Evolutionary conservation across 148 eudicot genomes (phyloP), one percentile per base, ranked within the genome.

Genomic region (Polygonum maritimum): DNA sequence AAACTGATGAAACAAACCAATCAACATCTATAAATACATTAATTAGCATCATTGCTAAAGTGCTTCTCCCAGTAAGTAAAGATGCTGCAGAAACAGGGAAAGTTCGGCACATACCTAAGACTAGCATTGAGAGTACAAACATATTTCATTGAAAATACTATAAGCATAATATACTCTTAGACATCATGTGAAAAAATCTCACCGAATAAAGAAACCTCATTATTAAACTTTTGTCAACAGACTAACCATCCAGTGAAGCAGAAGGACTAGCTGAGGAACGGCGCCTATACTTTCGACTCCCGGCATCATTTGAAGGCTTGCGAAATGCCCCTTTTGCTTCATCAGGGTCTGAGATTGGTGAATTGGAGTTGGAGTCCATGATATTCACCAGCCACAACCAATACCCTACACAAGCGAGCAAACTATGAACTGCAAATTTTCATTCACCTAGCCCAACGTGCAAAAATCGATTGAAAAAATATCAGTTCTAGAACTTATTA

Each of bases 241-340:
- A 80, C 90, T 86, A 35, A 93, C 94, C 97, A 73, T 86, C 97
- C 76, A 89, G 82, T 51, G 88, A 89, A 69, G 91, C 87, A 13
- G 91, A 85, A 7, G 86, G 87, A 62, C 75, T 80, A 71, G 75
- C 76, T 70, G 97, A 94, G 69, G 97, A 88, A 74, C 86, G 84
- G 39, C 90, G 90, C 82, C 98, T 74, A 78, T 94, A 94, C 73
- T 88, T 90, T 74, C 97, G 79, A 65, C 73, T 85, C 11, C 82
- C 87, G 48, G 87, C 81, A 76, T 90, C 98, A 83, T 85, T 89
- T 1, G 85, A 75, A 78, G 85, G 94, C 89, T 91, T 94, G 73
- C 87, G 90, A 80, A 94, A 94, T 57, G 85, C 85, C 38, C 88
- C 86, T 80, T 85, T 91, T 35, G 84, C 76, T 74, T 86, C 88